Conservation (phyloP, 495 filamentous ascomycete genomes). For the Penicillium goetzii region DNA sequence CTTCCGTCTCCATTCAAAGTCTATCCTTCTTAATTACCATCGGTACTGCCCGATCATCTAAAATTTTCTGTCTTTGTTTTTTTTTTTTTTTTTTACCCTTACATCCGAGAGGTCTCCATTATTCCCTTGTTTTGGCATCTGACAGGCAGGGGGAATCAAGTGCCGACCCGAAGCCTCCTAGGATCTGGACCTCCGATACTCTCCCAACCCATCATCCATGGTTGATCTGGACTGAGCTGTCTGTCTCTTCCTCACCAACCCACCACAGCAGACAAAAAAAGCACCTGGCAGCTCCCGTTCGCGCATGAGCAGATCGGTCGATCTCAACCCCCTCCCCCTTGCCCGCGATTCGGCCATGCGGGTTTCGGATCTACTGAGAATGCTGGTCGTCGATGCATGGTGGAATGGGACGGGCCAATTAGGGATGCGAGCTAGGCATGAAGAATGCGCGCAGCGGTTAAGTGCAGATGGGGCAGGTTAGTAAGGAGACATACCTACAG, state of each 20-base stretch:
- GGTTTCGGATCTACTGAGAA: constrained; percentile 33
- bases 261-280: not conserved
- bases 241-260: not conserved
- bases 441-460: constrained; percentile 15
- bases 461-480: not conserved
- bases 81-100: not conserved
- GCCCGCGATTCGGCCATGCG: constrained; percentile 23
- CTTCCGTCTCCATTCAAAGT: not conserved
- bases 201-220: not conserved
- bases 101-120: not conserved
- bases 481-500: not conserved
- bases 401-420: constrained; percentile 21
- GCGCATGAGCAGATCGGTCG: constrained; percentile 19
- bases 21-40: not conserved
- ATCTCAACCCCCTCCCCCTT: constrained; percentile 9
- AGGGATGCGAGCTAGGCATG: not conserved
- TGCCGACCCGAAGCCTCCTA: constrained; percentile 11
- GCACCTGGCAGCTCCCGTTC: constrained; percentile 6
- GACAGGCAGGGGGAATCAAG: not conserved
- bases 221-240: not conserved
- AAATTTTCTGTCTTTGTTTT: not conserved
- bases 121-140: not conserved
- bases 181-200: constrained; percentile 7
- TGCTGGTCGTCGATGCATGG: constrained; percentile 33
- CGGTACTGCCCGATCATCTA: constrained; percentile 1